Evolutionary conservation across 345 rosid species (phyloP).

Genomic region (Rhodomyrtus tomentosa): DNA sequence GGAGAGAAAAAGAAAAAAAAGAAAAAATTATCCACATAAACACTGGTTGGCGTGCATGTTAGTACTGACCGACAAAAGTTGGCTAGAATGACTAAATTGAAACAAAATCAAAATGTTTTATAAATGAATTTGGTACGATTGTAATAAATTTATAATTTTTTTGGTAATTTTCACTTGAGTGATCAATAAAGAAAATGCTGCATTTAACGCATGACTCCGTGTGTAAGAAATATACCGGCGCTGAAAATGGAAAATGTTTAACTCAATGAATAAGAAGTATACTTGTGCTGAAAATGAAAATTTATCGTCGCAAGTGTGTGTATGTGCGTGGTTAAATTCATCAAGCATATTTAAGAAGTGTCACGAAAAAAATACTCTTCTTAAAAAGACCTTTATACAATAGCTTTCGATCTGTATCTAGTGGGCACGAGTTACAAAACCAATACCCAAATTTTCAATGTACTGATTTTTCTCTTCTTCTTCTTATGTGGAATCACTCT

Average conservation of each 20-base stretch:
- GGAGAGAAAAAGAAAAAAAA: too few species aligned
- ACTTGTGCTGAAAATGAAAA: too few species aligned
- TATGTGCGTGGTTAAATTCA: not conserved
- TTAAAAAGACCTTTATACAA: not conserved
- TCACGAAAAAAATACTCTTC: fast-evolving
- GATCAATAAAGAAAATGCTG: not conserved
- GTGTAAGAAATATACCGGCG: not conserved
- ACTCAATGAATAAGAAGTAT: too few species aligned
- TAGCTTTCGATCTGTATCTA: not conserved
- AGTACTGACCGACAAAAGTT: too few species aligned
- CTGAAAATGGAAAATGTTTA: not conserved
- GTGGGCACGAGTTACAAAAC: not conserved
- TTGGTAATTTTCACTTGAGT: not conserved
- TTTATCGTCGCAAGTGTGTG: too few species aligned
- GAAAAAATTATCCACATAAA: too few species aligned
- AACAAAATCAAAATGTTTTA: too few species aligned
- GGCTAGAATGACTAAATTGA: too few species aligned
- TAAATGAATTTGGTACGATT: too few species aligned
- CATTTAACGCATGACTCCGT: fast-evolving
- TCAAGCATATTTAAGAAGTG: not conserved
- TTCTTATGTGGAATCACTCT: not conserved
- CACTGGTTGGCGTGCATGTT: fast-evolving
- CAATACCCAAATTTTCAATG: not conserved
- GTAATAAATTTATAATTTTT: too few species aligned
- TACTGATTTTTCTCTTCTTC: not conserved